These are phyloP conservation scores for Candida ortonii DNA, from an alignment of 805 yeast species.

Conservation along the genomic window DNA sequence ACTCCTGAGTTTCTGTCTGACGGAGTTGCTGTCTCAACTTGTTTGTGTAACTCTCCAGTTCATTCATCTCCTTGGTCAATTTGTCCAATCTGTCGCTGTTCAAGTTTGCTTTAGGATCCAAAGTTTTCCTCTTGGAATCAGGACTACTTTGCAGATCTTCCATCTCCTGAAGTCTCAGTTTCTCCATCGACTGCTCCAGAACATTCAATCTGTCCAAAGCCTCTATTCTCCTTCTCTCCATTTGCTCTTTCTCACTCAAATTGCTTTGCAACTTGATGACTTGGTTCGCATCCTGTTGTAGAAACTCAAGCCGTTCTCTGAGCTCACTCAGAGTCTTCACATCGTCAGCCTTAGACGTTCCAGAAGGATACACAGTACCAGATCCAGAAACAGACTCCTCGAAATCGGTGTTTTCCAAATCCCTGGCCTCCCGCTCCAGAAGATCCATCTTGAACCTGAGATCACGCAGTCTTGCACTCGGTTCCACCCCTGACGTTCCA, in stretches of 20 bases:
- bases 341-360: slow-evolving; percentile 45
- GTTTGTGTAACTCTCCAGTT: slow-evolving; percentile 27
- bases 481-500: slow-evolving; percentile 57
- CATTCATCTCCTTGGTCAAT: slow-evolving; percentile 23
- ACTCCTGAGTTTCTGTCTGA: slow-evolving; percentile 23
- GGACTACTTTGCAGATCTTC: slow-evolving; percentile 8
- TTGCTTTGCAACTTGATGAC: slow-evolving; percentile 61
- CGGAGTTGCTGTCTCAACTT: slow-evolving; percentile 27
- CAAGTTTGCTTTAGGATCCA: slow-evolving; percentile 28
- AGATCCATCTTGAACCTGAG: slow-evolving; percentile 82
- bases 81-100: slow-evolving; percentile 19
- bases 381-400: slow-evolving; percentile 40
- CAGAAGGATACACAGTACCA: slow-evolving; percentile 7
- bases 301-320: slow-evolving; percentile 53
- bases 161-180: slow-evolving; percentile 20
- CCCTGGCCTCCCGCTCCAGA: slow-evolving; percentile 79
- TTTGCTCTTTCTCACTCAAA: slow-evolving; percentile 48
- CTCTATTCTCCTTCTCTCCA: slow-evolving; percentile 56
- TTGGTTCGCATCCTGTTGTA: slow-evolving; percentile 75
- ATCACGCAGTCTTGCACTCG: slow-evolving; percentile 69
- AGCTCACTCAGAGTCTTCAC: slow-evolving; percentile 52
- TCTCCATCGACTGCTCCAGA: slow-evolving; percentile 46
- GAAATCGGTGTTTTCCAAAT: slow-evolving; percentile 82
- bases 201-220: slow-evolving; percentile 72
- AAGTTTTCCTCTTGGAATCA: slow-evolving; percentile 18